Base-by-base conservation (phyloP, 192 early-diverging fungal species). In the Backusella luteola region DNA sequence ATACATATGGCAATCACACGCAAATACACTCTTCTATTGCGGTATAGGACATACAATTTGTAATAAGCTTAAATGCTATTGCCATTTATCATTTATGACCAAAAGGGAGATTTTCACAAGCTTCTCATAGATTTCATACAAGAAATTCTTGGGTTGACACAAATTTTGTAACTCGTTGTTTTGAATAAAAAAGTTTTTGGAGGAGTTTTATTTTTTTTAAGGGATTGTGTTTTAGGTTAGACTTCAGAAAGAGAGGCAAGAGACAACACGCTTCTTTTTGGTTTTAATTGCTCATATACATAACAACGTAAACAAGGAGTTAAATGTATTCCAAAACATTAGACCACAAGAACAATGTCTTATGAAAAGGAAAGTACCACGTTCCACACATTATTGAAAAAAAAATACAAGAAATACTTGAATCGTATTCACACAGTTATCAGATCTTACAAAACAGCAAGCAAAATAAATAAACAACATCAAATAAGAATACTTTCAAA, bases 321-420 rank as follows among this genome's bases (percentile, higher is more conserved):
- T 49, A 17, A n/a, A 19, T n/a, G 6, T 0, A 7, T 49, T 56
- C 21, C 56, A 23, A 63, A 63, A 63, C 26, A 63, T 63, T 29
- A 63, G 26, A 26, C 56, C 56, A 63, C 56, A 63, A 63, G 56
- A 63, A 63, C 56, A 63, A 63, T 63, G 56, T 63, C 56, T 63
- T 63, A 29, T 63, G 56, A 63, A 59, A 59, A 59, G 17, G 19
- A 59, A 26, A 26, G 56, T 63, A 23, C 4, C 3, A 63, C 56
- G 56, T 63, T 63, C 23, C 26, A 63, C 56, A 29, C 6, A 29
- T 12, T 63, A 63, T 29, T 29, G 7, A 29, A 63, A 26, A 63
- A 21, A 56, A 1, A 1, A 26, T 21, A 56, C 23, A 63, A 63
- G 56, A 63, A 63, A 29, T 63, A 29, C 56, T 63, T 63, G 56